Evolutionary conservation across 306 rosid species (phyloP).

Genomic region (Glycine tomentella): DNA sequence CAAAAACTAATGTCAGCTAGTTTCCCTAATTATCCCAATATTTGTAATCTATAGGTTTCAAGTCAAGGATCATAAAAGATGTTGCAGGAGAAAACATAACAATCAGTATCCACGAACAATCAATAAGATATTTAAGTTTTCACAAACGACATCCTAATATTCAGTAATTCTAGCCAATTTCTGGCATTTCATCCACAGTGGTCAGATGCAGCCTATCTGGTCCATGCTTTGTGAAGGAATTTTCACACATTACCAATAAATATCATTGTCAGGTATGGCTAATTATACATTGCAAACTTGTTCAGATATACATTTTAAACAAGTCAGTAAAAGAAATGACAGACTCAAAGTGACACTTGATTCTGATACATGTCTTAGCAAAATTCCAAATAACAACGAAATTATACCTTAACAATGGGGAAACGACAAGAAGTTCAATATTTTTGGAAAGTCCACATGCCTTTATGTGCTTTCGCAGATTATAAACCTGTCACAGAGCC

Average conservation of each 20-base stretch:
- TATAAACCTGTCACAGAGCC: slow-evolving; percentile 62
- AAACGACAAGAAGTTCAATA: slow-evolving; percentile 73
- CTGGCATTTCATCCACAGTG: slow-evolving; percentile 8
- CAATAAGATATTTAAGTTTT: slow-evolving; percentile 1
- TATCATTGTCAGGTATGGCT: background rate
- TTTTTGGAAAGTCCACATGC: slow-evolving; percentile 64
- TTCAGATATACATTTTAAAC: slow-evolving; percentile 21
- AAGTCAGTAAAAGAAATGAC: slow-evolving; percentile 3
- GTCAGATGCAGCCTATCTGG: slow-evolving; percentile 8
- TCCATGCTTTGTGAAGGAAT: background rate
- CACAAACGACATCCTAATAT: background rate
- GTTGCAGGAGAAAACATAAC: background rate
- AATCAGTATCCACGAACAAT: background rate
- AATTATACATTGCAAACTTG: background rate
- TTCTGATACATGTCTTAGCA: background rate
- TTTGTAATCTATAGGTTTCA: background rate
- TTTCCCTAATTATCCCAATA: background rate
- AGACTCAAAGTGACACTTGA: slow-evolving; percentile 19
- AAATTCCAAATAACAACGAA: slow-evolving; percentile 24
- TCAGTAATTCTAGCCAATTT: slow-evolving; percentile 32
- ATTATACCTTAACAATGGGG: slow-evolving; percentile 84
- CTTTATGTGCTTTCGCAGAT: slow-evolving; percentile 77
- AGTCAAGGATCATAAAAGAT: background rate
- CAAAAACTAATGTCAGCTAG: background rate
- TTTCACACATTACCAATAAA: background rate